Conservation (phyloP, 2,329 filamentous ascomycete genomes). For the Paraconiothyrium sp. region DNA sequence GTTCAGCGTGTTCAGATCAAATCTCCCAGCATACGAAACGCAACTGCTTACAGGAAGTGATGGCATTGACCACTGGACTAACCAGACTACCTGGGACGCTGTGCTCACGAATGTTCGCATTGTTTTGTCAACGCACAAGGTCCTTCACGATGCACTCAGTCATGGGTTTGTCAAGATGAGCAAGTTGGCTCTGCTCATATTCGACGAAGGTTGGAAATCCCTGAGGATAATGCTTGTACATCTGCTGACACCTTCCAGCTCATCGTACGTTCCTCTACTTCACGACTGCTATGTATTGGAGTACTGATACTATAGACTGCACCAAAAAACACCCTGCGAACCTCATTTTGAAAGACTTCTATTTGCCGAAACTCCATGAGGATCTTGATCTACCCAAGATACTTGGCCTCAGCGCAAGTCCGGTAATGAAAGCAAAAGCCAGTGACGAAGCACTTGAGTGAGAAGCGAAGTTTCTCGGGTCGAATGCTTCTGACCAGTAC, state of each 20-base stretch:
- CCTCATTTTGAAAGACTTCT: slow-evolving; percentile 77
- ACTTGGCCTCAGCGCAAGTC: slow-evolving; percentile 83
- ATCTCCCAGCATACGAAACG: slow-evolving; percentile 61
- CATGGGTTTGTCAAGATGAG: slow-evolving; percentile 77
- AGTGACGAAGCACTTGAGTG: slow-evolving; percentile 61
- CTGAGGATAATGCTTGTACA: neutral
- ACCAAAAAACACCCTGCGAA: slow-evolving; percentile 70
- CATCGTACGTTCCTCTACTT: slow-evolving; percentile 10
- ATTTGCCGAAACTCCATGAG: slow-evolving; percentile 60
- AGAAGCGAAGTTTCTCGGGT: slow-evolving; percentile 2
- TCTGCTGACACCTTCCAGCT: slow-evolving; percentile 11
- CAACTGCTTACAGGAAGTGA: slow-evolving; percentile 74
- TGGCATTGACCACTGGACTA: slow-evolving; percentile 77
- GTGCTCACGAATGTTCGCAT: slow-evolving; percentile 72
- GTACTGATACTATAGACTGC: slow-evolving; percentile 60
- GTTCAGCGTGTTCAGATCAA: slow-evolving; percentile 42
- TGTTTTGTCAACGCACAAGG: slow-evolving; percentile 80
- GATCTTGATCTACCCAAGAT: slow-evolving; percentile 66
- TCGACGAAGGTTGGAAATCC: slow-evolving; percentile 75
- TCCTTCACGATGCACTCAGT: slow-evolving; percentile 76
- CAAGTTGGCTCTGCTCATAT: slow-evolving; percentile 73
- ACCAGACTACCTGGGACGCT: slow-evolving; percentile 71
- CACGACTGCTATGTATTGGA: neutral
- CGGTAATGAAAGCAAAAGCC: slow-evolving; percentile 69
- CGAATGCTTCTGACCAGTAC: slow-evolving; percentile 22